Conservation (phyloP, 768 basidiomycete species). For the Tremella yokohamensis region DNA sequence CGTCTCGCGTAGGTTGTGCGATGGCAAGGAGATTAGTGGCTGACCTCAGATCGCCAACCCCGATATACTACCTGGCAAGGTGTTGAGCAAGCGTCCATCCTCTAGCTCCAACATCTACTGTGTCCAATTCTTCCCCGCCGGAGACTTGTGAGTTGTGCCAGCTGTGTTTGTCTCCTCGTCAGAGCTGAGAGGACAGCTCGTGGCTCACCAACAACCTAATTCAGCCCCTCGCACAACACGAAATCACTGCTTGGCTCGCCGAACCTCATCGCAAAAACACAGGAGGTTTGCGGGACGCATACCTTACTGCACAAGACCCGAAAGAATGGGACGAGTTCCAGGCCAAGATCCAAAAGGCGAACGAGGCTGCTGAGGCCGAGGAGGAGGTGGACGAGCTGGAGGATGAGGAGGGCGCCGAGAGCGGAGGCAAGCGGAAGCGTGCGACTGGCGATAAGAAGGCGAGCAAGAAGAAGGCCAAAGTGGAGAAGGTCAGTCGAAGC, state of each 20-base stretch:
- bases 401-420: slow-evolving; percentile 66
- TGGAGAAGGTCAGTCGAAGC: slow-evolving; percentile 57
- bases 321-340: slow-evolving; percentile 58
- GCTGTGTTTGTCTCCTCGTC: neutral
- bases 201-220: slow-evolving; percentile 83
- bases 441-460: slow-evolving; percentile 63
- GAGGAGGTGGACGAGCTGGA: slow-evolving; percentile 72
- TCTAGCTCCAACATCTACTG: slow-evolving; percentile 66
- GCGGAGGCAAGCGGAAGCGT: slow-evolving; percentile 64
- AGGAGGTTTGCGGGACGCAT: slow-evolving; percentile 71
- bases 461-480: slow-evolving; percentile 74
- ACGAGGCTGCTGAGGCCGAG: slow-evolving; percentile 66
- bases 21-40: too few relatives aligned
- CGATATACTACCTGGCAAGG: slow-evolving; percentile 60
- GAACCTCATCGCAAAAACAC: slow-evolving; percentile 64
- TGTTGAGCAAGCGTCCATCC: slow-evolving; percentile 72
- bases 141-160: slow-evolving; percentile 86
- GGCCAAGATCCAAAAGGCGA: slow-evolving; percentile 30
- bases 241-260: slow-evolving; percentile 77
- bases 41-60: slow-evolving; percentile 71
- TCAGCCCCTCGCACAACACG: slow-evolving; percentile 67
- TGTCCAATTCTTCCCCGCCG: slow-evolving; percentile 84
- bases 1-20: too few relatives aligned
- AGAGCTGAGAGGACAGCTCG: slow-evolving; percentile 57
- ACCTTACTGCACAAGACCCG: slow-evolving; percentile 70